phyloP scores from a whole-genome alignment of 495 filamentous ascomycete genomes.

The Podospora comata region DNA sequence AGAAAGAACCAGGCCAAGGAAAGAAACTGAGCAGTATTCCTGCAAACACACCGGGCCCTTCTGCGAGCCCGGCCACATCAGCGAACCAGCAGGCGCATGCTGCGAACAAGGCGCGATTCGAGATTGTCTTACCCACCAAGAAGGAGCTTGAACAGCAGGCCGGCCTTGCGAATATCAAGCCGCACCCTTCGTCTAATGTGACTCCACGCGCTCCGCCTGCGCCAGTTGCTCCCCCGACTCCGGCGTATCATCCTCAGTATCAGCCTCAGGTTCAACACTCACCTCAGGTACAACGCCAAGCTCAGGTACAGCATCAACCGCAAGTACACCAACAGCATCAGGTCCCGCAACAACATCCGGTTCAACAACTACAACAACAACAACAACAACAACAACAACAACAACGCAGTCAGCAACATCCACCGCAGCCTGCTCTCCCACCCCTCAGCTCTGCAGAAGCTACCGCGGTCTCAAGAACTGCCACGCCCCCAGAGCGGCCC shows the following conservation, averaged over 20 bases:
- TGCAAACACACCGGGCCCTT: constrained; percentile 13
- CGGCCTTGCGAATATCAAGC: not conserved
- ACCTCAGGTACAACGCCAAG: not conserved
- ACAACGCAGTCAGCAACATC: too few relatives aligned
- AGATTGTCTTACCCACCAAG: constrained; percentile 37
- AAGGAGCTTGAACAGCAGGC: constrained; percentile 27
- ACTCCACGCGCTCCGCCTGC: not conserved
- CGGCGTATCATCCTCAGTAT: not conserved
- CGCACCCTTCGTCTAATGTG: not conserved
- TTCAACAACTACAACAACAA: too few relatives aligned
- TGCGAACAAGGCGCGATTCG: constrained; percentile 31
- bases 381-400: not conserved
- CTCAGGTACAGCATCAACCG: not conserved
- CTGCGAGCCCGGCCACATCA: not conserved
- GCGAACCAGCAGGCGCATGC: constrained; percentile 24
- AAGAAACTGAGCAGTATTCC: constrained; percentile 19
- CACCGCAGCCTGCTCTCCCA: not conserved
- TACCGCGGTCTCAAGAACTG: constrained; percentile 2
- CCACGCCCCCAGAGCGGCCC: not conserved
- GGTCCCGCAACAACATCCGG: not conserved
- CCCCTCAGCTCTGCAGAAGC: not conserved
- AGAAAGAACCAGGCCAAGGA: constrained; percentile 25
- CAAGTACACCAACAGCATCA: not conserved
- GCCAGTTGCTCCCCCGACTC: not conserved
- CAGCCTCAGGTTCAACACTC: not conserved